Base-by-base conservation (phyloP, 2,329 filamentous ascomycete species). In the Daldinia eschscholtzii region DNA sequence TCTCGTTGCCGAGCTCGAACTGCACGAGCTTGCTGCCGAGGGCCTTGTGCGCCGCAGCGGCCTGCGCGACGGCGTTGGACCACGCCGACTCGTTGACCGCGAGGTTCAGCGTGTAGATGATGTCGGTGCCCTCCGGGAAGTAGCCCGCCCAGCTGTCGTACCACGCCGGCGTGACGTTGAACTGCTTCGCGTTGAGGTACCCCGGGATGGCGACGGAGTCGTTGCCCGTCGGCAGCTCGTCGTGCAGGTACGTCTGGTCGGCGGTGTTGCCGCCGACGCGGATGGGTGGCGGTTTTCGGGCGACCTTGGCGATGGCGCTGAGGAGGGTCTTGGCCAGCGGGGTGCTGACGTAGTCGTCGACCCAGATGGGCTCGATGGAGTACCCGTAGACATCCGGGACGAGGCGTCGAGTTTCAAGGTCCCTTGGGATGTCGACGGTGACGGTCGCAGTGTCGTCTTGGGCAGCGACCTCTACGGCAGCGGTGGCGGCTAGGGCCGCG, bases 1-100 rank as follows among this genome's bases (percentile, higher is more conserved):
- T 75, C 68, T 80, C 79, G 72, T 80, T 80, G 46, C 79, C 79
- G 15, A 80, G 73, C 74, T 80, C 78, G 56, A 80, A 74, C 60
- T 76, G 64, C 4, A 64, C 66, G n/a, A 80, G 74, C 44, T 72
- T 74, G 18, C 65, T 58, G 15, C 77, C 78, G 1, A 79, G 73
- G 13, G 73, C 75, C 7, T 65, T 67, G 71, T 77, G 74, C 26
- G 66, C 77, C 1, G 77, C 77, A 52, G 71, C 66, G 2, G 78
- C 79, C 66, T 80, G 59, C 5, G 75, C 70, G 5, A 76, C 74
- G 15, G 73, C 76, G 65, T 76, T 76, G 13, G 72, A 71, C 67
- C 74, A 79, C 9, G 41, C 69, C 4, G 78, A 79, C 35, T 73
- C 71, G 70, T 79, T 79, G 61, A 73, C 77, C 15, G 69, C 72